These are phyloP conservation scores for Cystobasidium ongulense DNA, from an alignment of 768 basidiomycete genomes.

Conservation along the genomic window DNA sequence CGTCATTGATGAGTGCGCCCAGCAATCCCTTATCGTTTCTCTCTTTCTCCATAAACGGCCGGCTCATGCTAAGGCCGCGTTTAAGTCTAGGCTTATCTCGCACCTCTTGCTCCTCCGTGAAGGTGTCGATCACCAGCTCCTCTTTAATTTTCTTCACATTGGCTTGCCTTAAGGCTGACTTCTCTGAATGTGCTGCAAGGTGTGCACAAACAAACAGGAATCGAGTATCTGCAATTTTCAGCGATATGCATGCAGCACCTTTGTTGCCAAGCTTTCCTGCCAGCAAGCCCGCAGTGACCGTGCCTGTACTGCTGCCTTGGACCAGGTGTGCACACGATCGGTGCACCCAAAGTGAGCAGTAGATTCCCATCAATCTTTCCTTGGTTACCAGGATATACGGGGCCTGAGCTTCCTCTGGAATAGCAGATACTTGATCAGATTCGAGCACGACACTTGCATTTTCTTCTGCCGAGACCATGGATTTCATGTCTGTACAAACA, in stretches of 20 bases:
- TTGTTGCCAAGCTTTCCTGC: slow-evolving; percentile 90
- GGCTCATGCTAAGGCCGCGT: not conserved
- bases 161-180: not conserved
- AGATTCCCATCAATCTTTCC: slow-evolving; percentile 84
- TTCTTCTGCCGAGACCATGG: not conserved
- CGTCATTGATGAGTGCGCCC: not conserved
- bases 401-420: slow-evolving; percentile 45
- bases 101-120: slow-evolving; percentile 42
- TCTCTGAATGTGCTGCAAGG: slow-evolving; percentile 56
- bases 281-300: slow-evolving; percentile 79
- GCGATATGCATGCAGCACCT: slow-evolving; percentile 78
- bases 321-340: slow-evolving; percentile 44
- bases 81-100: not conserved
- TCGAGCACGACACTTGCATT: not conserved
- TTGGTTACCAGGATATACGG: slow-evolving; percentile 79
- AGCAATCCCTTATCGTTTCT: not conserved
- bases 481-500: not conserved
- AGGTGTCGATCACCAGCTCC: slow-evolving; percentile 71
- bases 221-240: slow-evolving; percentile 71
- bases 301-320: slow-evolving; percentile 59
- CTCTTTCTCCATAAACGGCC: not conserved
- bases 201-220: slow-evolving; percentile 87
- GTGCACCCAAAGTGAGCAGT: slow-evolving; percentile 58
- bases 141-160: slow-evolving; percentile 87
- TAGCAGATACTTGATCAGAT: not conserved